Conservation (phyloP, 164 flowering plant genomes). For the Vitis riparia region DNA sequence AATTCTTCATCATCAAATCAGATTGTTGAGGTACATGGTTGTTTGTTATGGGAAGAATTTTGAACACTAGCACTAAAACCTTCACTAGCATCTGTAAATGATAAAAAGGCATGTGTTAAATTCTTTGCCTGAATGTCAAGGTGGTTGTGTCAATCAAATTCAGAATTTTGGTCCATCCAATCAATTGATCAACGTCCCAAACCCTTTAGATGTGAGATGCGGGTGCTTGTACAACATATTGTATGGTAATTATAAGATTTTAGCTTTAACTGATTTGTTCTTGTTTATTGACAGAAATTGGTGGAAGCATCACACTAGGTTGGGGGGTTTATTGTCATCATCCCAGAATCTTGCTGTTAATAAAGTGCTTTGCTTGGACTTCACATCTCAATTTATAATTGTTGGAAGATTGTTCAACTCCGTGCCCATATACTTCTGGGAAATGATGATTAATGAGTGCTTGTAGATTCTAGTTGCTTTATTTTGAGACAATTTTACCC, state of each 20-base stretch:
- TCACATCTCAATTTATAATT: slow-evolving; percentile 4
- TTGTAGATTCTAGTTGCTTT: slow-evolving; percentile 6
- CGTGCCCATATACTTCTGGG: slow-evolving; percentile 2
- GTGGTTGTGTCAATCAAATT: too few relatives aligned
- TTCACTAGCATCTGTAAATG: too few relatives aligned
- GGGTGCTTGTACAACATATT: too few relatives aligned
- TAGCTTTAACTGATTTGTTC: neutral
- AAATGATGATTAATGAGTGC: slow-evolving; percentile 2
- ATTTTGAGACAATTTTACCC: neutral
- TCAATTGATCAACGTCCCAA: too few relatives aligned
- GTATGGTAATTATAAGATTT: neutral
- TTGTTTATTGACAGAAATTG: slow-evolving; percentile 32
- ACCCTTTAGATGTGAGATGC: too few relatives aligned
- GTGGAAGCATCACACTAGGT: slow-evolving; percentile 39
- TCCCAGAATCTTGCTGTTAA: slow-evolving; percentile 22
- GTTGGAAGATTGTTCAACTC: slow-evolving; percentile 9
- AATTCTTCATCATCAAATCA: too few relatives aligned
- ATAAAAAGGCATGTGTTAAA: too few relatives aligned
- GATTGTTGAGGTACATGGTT: too few relatives aligned
- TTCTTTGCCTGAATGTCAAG: too few relatives aligned
- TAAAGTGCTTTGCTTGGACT: slow-evolving; percentile 26
- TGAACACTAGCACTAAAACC: too few relatives aligned
- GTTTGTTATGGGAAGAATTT: too few relatives aligned
- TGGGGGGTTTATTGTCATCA: slow-evolving; percentile 10
- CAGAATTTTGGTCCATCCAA: neutral